A percentile compares a stretch with the other conserved stretches of the same genome.
These are phyloP conservation scores for Exutisphaerella laricina DNA, from an alignment of 2,329 filamentous ascomycete genomes.

Conservation along the genomic window DNA sequence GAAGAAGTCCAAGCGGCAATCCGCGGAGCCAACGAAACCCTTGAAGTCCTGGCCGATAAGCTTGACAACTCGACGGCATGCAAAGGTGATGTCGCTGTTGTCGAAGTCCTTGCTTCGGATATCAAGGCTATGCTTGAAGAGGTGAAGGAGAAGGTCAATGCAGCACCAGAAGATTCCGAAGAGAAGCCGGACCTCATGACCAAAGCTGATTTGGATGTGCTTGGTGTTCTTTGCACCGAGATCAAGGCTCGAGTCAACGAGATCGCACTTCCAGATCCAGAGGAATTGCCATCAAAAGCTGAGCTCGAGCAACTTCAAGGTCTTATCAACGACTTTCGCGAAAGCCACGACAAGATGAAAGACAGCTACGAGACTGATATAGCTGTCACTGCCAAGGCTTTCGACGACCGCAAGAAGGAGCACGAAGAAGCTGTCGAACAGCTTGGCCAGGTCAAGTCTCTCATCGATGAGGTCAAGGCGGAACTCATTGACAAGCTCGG, in stretches of 20 bases:
- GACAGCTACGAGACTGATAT: conserved; percentile 69
- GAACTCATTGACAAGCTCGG: conserved; percentile 71
- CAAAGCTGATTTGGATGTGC: conserved; percentile 73
- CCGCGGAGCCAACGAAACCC: conserved; percentile 66
- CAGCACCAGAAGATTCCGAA: conserved; percentile 44
- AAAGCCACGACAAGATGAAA: conserved; percentile 60
- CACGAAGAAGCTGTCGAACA: conserved; percentile 71
- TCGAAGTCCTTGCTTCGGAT: conserved; percentile 75
- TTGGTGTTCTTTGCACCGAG: conserved; percentile 77
- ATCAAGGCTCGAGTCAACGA: conserved; percentile 74
- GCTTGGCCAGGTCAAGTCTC: conserved; percentile 69
- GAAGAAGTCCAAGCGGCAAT: conserved; percentile 62
- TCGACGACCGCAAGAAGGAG: conserved; percentile 79
- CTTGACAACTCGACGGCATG: conserved; percentile 63
- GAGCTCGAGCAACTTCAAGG: conserved; percentile 62
- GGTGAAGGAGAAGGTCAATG: conserved; percentile 39
- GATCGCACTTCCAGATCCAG: conserved; percentile 64
- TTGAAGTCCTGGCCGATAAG: conserved; percentile 61
- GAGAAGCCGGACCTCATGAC: conserved; percentile 55
- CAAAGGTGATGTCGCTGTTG: conserved; percentile 69
- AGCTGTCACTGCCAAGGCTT: conserved; percentile 68
- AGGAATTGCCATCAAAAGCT: conserved; percentile 66
- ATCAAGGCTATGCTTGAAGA: conserved; percentile 72
- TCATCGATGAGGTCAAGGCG: conserved; percentile 72
- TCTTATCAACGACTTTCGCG: conserved; percentile 47